Evolutionary conservation across 345 rosid species (phyloP).

Genomic region (Eucalyptus decipiens): DNA sequence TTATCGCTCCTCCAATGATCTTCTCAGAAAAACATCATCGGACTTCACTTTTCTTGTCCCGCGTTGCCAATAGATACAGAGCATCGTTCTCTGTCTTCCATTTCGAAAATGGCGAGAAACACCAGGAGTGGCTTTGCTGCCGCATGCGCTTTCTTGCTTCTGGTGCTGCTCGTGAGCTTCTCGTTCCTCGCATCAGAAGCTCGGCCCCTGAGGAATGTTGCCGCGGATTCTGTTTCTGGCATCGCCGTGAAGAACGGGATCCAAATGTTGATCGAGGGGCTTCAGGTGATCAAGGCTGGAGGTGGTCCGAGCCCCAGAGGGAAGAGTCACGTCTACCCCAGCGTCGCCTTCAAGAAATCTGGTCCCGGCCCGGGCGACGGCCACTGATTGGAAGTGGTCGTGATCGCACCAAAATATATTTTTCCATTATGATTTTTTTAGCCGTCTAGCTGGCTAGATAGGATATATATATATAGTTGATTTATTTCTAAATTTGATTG

Average conservation of each 20-base stretch:
- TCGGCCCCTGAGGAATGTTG: constrained; percentile 11
- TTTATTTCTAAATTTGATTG: not conserved
- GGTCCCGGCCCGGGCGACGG: not conserved
- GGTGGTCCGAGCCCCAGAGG: constrained; percentile 12
- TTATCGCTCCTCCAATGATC: too few relatives aligned
- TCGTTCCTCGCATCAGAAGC: constrained; percentile 1
- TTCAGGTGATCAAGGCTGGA: constrained; percentile 21
- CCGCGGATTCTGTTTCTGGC: not conserved
- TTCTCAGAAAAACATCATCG: not conserved
- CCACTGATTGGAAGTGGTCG: not conserved
- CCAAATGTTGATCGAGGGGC: not conserved
- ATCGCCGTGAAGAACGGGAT: not conserved
- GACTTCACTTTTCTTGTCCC: not conserved
- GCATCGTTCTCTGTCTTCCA: not conserved
- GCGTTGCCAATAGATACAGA: not conserved
- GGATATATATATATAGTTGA: not conserved
- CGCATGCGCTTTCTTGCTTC: not conserved
- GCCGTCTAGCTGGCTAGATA: not conserved
- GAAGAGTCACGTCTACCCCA: not conserved
- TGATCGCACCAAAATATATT: not conserved
- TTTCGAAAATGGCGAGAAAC: constrained; percentile 2
- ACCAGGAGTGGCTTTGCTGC: not conserved
- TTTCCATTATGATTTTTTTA: not conserved
- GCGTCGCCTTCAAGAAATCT: not conserved
- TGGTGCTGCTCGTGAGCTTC: not conserved